Evolutionary conservation across 2,329 filamentous ascomycete species (phyloP).

Genomic region (Elsinoe ampelina): DNA sequence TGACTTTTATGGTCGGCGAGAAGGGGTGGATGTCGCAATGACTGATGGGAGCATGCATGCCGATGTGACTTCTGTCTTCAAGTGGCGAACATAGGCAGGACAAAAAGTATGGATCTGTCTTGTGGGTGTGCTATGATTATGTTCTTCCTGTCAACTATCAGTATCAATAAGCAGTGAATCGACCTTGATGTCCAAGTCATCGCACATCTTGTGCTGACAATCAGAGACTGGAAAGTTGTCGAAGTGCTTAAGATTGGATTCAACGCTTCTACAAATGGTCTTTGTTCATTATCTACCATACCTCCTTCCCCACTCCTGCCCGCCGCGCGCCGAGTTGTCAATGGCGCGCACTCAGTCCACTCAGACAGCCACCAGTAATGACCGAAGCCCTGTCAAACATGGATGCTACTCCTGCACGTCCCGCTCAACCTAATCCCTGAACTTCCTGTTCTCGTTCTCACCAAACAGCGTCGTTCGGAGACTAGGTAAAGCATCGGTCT

Average conservation of each 20-base stretch:
- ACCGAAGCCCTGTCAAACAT: too few species aligned
- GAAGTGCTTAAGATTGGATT: not conserved
- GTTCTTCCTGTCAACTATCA: not conserved
- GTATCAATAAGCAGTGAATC: too few species aligned
- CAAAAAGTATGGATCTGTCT: slow-evolving; percentile 6
- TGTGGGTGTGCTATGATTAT: not conserved
- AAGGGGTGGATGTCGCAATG: not conserved
- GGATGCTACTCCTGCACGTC: too few species aligned
- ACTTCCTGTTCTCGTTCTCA: slow-evolving; percentile 89
- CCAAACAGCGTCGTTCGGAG: slow-evolving; percentile 85
- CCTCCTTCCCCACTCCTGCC: not conserved
- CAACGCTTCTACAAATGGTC: not conserved
- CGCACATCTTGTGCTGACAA: not conserved
- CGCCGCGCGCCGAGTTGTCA: too few species aligned
- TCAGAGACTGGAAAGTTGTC: not conserved
- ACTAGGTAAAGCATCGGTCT: slow-evolving; percentile 73
- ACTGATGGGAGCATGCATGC: slow-evolving; percentile 1
- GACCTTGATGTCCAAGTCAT: too few species aligned
- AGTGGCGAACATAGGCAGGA: slow-evolving; percentile 2
- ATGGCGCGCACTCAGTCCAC: too few species aligned
- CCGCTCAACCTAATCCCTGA: slow-evolving; percentile 60
- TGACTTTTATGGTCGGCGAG: not conserved
- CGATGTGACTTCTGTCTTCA: not conserved
- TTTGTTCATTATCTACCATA: slow-evolving; percentile 3
- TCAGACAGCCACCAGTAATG: too few species aligned